A percentile compares a stretch with the other conserved stretches of the same genome.
Evolutionary conservation across 306 rosid genomes (phyloP).

Genomic region (Arachis stenosperma): DNA sequence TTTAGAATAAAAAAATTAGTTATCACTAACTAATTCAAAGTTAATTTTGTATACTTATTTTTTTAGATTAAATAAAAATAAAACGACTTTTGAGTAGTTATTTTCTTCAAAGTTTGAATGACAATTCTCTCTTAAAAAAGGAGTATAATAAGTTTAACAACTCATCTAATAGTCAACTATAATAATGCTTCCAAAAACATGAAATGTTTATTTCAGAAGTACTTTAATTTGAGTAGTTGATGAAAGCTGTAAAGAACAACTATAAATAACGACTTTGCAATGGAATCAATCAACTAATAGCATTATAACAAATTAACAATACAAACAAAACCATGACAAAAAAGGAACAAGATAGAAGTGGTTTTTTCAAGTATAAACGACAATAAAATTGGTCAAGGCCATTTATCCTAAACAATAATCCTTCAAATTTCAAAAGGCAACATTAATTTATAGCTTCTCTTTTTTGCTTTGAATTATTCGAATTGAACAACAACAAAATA

Average conservation of each 20-base stretch:
- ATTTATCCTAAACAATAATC: background rate
- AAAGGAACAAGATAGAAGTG: background rate
- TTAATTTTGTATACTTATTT: too few species aligned
- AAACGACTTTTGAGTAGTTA: too few species aligned
- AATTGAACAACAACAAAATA: too few species aligned
- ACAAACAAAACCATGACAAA: background rate
- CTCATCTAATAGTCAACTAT: too few species aligned
- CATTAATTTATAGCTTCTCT: too few species aligned
- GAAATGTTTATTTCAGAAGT: background rate
- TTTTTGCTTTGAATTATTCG: too few species aligned
- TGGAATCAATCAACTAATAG: background rate
- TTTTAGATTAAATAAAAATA: too few species aligned
- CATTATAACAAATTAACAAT: background rate
- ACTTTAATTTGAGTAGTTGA: background rate
- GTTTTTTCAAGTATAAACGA: background rate
- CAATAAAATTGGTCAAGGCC: background rate
- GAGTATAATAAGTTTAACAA: too few species aligned
- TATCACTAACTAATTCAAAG: too few species aligned
- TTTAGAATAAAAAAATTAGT: too few species aligned
- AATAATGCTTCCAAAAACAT: background rate
- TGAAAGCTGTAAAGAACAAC: background rate
- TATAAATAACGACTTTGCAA: background rate
- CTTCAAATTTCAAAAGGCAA: background rate
- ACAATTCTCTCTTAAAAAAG: too few species aligned
- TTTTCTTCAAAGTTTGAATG: too few species aligned